Conservation (phyloP, 495 filamentous ascomycete genomes). For the Aeminium ludgeri region DNA sequence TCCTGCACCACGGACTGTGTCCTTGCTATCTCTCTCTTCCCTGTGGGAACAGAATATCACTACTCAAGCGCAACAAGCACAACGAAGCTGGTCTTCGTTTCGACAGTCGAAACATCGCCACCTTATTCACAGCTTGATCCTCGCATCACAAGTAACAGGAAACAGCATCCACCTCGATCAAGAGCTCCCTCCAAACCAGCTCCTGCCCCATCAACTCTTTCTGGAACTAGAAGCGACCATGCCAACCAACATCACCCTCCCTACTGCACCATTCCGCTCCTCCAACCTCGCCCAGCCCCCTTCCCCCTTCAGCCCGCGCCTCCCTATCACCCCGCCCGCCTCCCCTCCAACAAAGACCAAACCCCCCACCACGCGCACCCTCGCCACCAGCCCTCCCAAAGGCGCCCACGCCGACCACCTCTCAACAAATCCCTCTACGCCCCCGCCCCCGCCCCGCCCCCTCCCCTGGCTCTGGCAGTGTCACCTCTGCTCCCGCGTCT, state of each 20-base stretch:
- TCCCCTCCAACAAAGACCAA: background rate
- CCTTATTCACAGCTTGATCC: background rate
- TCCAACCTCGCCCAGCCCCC: constrained; percentile 22
- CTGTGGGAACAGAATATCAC: too few species aligned
- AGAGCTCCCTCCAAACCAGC: too few species aligned
- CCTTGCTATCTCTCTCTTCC: background rate
- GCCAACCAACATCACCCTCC: constrained; percentile 12
- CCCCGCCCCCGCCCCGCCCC: constrained; percentile 17
- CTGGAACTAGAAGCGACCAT: constrained; percentile 8
- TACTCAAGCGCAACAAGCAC: background rate
- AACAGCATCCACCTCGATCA: background rate
- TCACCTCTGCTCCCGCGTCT: constrained; percentile 29
- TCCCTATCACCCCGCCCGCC: constrained; percentile 17
- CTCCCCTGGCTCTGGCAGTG: constrained; percentile 33
- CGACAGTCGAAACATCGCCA: too few species aligned
- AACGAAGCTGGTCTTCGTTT: constrained; percentile 16
- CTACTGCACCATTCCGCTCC: constrained; percentile 20
- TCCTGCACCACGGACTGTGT: background rate
- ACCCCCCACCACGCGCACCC: background rate
- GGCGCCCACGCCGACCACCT: background rate
- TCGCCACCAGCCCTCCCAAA: background rate
- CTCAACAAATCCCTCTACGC: too few species aligned
- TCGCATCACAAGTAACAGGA: too few species aligned
- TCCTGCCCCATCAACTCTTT: too few species aligned
- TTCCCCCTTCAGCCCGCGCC: constrained; percentile 22